Conservation (phyloP, 1,284 basidiomycete genomes). For the Tetrapyrgos nigripes region DNA sequence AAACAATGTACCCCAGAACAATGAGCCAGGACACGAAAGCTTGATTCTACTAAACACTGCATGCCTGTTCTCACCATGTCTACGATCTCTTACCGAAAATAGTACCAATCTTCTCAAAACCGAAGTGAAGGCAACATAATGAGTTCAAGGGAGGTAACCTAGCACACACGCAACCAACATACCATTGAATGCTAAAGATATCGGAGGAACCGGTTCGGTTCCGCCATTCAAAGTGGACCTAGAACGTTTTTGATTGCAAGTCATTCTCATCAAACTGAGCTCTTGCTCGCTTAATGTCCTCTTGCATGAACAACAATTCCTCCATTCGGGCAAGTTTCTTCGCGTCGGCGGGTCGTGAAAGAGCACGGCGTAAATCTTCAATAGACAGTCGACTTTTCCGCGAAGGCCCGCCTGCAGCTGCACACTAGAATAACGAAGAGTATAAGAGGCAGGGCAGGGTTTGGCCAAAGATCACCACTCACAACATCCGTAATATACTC, state of each 20-base stretch:
- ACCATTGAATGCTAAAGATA: no score
- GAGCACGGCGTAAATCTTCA: conserved; percentile 79
- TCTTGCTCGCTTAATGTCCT: conserved; percentile 89
- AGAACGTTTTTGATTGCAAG: conserved; percentile 55
- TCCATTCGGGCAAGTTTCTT: conserved; percentile 91
- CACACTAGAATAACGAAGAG: conserved; percentile 56
- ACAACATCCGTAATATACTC: conserved; percentile 92
- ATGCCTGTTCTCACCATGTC: not conserved
- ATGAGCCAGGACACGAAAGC: no score
- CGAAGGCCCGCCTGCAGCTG: conserved; percentile 70
- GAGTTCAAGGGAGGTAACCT: not conserved
- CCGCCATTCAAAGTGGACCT: no score
- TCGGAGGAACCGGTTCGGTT: no score
- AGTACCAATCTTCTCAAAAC: not conserved
- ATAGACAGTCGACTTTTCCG: conserved; percentile 77
- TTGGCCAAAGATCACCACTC: conserved; percentile 39
- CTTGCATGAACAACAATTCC: conserved; percentile 89
- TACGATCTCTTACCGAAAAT: not conserved
- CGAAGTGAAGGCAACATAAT: not conserved
- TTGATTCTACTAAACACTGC: no score
- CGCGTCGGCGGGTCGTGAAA: conserved; percentile 80
- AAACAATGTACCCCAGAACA: no score
- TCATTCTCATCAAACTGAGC: conserved; percentile 78
- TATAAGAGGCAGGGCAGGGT: conserved; percentile 9
- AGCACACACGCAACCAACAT: no score